phyloP scores from a whole-genome alignment of 495 filamentous ascomycete species.

The Amniculicola lignicola region DNA sequence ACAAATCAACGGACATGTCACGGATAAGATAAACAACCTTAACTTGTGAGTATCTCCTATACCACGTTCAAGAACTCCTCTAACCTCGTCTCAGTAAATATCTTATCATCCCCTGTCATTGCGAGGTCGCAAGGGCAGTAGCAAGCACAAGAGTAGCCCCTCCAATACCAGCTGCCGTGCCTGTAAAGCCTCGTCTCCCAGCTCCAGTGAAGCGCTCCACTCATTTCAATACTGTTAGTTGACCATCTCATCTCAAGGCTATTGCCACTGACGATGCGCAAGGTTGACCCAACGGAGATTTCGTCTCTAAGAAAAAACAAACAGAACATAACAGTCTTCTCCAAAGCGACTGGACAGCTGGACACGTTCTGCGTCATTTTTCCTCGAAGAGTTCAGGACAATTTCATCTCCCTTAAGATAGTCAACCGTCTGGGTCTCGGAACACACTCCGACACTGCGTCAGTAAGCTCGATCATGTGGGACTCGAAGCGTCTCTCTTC shows the following conservation, averaged over 20 bases:
- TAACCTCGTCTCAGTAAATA: conserved; percentile 1
- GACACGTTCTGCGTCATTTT: neutral
- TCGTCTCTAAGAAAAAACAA: conserved; percentile 1
- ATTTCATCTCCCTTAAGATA: conserved; percentile 2
- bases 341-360: neutral
- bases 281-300: conserved; percentile 3
- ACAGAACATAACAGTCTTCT: conserved; percentile 4
- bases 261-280: neutral
- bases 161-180: neutral
- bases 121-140: conserved; percentile 3
- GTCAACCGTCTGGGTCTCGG: conserved; percentile 2
- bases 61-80: conserved; percentile 3
- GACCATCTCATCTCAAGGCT: neutral
- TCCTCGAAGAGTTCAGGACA: conserved; percentile 3
- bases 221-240: conserved; percentile 4
- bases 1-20: conserved; percentile 11
- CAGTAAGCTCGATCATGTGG: conserved; percentile 2
- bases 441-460: conserved; percentile 1
- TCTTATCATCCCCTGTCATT: conserved; percentile 12
- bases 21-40: conserved; percentile 11
- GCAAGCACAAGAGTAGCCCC: conserved; percentile 9
- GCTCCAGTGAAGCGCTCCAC: neutral
- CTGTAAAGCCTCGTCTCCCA: conserved; percentile 1
- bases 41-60: conserved; percentile 2
- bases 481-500: conserved; percentile 4